Evolutionary conservation across 2,329 filamentous ascomycete species (phyloP).

Genomic region (Diaporthe vexans): DNA sequence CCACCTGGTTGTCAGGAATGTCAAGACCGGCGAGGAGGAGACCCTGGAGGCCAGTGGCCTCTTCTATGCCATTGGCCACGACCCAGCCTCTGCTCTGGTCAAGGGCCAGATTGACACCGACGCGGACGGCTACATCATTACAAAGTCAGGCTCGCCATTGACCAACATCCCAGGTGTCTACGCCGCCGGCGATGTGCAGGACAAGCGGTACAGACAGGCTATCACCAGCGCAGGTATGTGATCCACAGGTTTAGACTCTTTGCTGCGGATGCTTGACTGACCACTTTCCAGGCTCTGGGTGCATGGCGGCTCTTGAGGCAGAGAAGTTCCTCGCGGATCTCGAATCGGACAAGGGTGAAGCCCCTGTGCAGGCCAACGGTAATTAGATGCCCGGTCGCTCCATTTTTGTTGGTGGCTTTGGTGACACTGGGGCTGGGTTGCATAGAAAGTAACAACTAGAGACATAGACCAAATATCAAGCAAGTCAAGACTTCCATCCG

Average conservation of each 20-base stretch:
- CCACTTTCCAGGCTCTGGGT: conserved; percentile 79
- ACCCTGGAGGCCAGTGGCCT: conserved; percentile 91
- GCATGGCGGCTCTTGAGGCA: conserved; percentile 94
- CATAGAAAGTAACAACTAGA: conserved; percentile 33
- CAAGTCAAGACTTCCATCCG: not conserved
- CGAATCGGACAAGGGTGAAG: conserved; percentile 51
- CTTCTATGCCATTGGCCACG: conserved; percentile 98
- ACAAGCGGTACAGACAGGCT: conserved; percentile 97
- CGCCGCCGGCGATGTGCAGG: conserved; percentile 97
- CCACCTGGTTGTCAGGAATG: conserved; percentile 86
- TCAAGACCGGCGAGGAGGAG: conserved; percentile 80
- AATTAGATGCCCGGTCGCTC: conserved; percentile 37
- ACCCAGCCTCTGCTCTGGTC: conserved; percentile 91
- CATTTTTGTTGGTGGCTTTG: not conserved
- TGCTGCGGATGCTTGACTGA: conserved; percentile 42
- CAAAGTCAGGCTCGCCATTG: conserved; percentile 87
- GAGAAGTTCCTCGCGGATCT: conserved; percentile 91
- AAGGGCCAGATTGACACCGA: conserved; percentile 93
- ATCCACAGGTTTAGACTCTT: not conserved
- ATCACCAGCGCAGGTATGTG: conserved; percentile 94
- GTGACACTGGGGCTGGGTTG: not conserved
- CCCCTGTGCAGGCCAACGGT: conserved; percentile 44
- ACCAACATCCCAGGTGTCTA: conserved; percentile 95
- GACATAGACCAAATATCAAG: conserved; percentile 21
- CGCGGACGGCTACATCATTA: conserved; percentile 90